These are phyloP conservation scores for Phyllosticta paracitricarpa DNA, from an alignment of 2,329 filamentous ascomycete species.

Conservation along the genomic window DNA sequence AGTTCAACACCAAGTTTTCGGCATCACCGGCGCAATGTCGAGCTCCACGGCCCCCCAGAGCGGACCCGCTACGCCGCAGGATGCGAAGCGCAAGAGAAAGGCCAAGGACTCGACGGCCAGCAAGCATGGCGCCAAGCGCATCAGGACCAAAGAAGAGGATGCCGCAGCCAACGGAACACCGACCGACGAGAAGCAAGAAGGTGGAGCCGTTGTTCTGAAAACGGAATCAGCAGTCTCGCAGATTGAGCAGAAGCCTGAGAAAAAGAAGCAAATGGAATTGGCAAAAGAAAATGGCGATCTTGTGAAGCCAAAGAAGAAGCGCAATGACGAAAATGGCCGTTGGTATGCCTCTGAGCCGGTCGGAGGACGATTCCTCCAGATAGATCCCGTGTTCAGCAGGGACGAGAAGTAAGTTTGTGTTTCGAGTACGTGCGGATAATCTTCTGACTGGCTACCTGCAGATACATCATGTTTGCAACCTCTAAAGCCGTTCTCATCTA, in stretches of 20 bases:
- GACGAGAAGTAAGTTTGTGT: constrained; percentile 41
- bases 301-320: constrained; percentile 6
- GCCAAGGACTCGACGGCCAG: constrained; percentile 4
- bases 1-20: background rate
- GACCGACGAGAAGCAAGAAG: background rate
- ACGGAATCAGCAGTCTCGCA: background rate
- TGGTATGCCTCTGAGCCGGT: constrained; percentile 34
- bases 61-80: background rate
- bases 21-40: constrained; percentile 6
- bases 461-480: constrained; percentile 66
- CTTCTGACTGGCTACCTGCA: constrained; percentile 29
- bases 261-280: background rate
- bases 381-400: constrained; percentile 48
- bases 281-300: background rate
- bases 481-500: constrained; percentile 71
- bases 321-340: background rate
- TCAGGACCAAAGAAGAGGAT: constrained; percentile 7
- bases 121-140: constrained; percentile 9
- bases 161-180: background rate
- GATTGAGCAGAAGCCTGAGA: background rate
- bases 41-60: background rate
- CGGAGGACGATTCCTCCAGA: constrained; percentile 45
- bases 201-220: background rate
- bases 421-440: background rate
- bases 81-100: constrained; percentile 5